A percentile compares a stretch with the other conserved stretches of the same genome.
Evolutionary conservation across 768 basidiomycete genomes (phyloP).

Genomic region (Auricularia auricula-judae): DNA sequence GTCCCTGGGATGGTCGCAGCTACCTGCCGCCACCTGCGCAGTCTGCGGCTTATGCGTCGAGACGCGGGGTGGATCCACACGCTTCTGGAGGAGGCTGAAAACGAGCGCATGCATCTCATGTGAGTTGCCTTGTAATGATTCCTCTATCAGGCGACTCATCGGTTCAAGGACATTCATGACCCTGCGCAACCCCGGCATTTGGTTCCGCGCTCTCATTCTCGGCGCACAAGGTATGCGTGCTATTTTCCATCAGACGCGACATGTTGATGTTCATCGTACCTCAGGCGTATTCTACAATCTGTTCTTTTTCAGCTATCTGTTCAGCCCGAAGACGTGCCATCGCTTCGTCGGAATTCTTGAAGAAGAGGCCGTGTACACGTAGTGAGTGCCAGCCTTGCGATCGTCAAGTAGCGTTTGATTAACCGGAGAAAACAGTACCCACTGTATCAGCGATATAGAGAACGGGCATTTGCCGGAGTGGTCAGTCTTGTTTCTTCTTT

Average conservation of each 20-base stretch:
- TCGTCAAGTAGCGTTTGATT: conserved; percentile 4
- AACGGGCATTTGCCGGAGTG: conserved; percentile 73
- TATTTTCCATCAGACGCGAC: background rate
- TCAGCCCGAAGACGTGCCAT: conserved; percentile 68
- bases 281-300: conserved; percentile 63
- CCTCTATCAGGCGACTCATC: conserved; percentile 6
- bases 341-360: conserved; percentile 89
- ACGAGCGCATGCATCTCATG: conserved; percentile 95
- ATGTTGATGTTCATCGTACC: background rate
- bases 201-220: conserved; percentile 75
- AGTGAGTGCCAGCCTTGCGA: conserved; percentile 37
- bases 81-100: conserved; percentile 87
- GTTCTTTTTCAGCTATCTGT: conserved; percentile 59
- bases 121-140: conserved; percentile 21
- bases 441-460: conserved; percentile 75
- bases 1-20: conserved; percentile 96
- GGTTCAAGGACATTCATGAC: conserved; percentile 84
- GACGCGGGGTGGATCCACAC: conserved; percentile 70
- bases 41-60: conserved; percentile 64
- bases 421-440: conserved; percentile 38
- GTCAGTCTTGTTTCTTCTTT: conserved; percentile 22
- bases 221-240: conserved; percentile 63
- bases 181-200: conserved; percentile 62
- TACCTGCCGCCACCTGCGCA: conserved; percentile 75
- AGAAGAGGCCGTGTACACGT: conserved; percentile 91